These are phyloP conservation scores for Magnolia changhungtana DNA, from an alignment of 164 flowering plant species.

Conservation along the genomic window DNA sequence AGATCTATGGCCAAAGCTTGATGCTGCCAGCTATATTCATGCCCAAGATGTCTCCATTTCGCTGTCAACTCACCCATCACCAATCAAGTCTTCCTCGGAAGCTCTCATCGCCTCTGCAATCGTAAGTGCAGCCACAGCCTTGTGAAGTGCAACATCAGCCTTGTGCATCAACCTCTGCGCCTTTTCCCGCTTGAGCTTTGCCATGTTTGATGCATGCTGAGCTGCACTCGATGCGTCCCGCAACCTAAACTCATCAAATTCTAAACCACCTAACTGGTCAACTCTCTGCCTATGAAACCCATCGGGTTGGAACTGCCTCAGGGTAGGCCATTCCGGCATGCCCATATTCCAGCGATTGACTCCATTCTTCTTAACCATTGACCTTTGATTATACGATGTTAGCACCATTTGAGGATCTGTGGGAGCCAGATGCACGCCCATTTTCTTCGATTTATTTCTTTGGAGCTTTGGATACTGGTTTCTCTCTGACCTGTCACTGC, in stretches of 20 bases:
- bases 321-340: constrained; percentile 40
- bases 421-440: constrained; percentile 28
- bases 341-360: constrained; percentile 39
- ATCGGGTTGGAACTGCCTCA: constrained; percentile 34
- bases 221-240: constrained; percentile 89
- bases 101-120: constrained; percentile 78
- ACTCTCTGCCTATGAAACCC: constrained; percentile 27
- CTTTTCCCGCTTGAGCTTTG: constrained; percentile 75
- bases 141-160: constrained; percentile 88
- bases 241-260: constrained; percentile 71
- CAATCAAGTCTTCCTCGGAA: constrained; percentile 34
- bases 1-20: not conserved
- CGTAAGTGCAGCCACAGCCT: constrained; percentile 83
- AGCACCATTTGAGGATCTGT: constrained; percentile 28
- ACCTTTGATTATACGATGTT: constrained; percentile 30
- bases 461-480: constrained; percentile 38
- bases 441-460: constrained; percentile 52
- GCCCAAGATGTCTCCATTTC: not conserved
- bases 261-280: constrained; percentile 48
- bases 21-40: not conserved
- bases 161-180: constrained; percentile 69
- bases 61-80: constrained; percentile 25
- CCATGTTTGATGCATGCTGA: constrained; percentile 63
- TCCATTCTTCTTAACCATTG: constrained; percentile 43
- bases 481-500: constrained; percentile 48